Conservation (phyloP, 2,329 filamentous ascomycete species). For the Ceratocystis alfenasii region DNA sequence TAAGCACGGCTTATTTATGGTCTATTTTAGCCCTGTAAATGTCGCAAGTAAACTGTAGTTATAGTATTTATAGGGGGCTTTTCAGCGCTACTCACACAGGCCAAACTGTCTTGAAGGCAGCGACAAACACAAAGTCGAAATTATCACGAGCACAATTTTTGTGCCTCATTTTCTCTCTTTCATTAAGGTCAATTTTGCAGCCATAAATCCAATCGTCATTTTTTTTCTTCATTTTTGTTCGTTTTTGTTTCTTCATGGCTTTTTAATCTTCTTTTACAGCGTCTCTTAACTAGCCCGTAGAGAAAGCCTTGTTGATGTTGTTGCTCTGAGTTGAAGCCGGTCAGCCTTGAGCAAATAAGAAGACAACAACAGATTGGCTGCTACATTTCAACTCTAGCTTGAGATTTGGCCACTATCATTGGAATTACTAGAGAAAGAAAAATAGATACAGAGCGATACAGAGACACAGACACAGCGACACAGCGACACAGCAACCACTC, state of each 20-base stretch:
- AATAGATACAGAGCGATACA: no score
- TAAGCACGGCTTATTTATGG: no score
- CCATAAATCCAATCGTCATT: not conserved
- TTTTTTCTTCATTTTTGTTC: not conserved
- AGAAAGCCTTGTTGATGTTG: no score
- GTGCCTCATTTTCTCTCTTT: not conserved
- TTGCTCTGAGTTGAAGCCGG: slow-evolving; percentile 2
- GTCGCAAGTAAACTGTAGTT: no score
- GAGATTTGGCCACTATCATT: not conserved
- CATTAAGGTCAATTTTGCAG: not conserved
- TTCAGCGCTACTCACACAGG: no score
- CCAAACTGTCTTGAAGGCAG: no score
- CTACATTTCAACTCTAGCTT: not conserved
- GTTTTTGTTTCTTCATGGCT: not conserved
- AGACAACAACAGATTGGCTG: not conserved
- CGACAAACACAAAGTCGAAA: not conserved
- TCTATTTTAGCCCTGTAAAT: no score
- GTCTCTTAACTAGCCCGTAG: no score
- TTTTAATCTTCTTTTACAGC: not conserved
- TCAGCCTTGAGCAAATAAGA: not conserved
- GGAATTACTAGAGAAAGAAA: no score
- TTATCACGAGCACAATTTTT: slow-evolving; percentile 1
- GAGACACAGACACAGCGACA: not conserved
- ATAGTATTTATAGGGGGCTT: not conserved
- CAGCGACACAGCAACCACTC: not conserved